Percentiles rank a stretch among this genome's conserved stretches.
Conservation (phyloP, 2,329 filamentous ascomycete species). For the Blastomyces gilchristii region DNA sequence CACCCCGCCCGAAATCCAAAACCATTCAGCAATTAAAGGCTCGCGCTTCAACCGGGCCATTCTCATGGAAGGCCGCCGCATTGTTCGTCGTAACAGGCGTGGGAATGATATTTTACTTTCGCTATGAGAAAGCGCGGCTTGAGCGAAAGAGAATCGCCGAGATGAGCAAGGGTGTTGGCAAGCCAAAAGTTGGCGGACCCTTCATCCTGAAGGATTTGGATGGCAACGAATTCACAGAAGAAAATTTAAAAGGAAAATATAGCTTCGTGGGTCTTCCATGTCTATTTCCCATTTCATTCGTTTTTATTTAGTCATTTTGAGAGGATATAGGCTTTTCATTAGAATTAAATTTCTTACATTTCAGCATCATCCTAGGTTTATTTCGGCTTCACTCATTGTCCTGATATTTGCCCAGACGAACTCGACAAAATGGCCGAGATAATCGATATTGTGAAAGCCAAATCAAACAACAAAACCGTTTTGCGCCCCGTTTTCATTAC, state of each 20-base stretch:
- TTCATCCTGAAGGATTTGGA: slow-evolving; percentile 77
- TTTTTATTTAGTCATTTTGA: background rate
- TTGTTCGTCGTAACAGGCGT: slow-evolving; percentile 73
- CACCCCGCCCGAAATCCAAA: slow-evolving; percentile 21
- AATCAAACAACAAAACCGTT: slow-evolving; percentile 30
- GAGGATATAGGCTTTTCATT: background rate
- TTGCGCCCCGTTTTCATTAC: slow-evolving; percentile 77
- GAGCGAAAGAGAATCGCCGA: slow-evolving; percentile 81
- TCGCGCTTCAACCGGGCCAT: slow-evolving; percentile 48
- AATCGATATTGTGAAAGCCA: slow-evolving; percentile 56
- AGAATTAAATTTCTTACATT: too few species aligned
- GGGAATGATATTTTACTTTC: slow-evolving; percentile 80
- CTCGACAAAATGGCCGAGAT: slow-evolving; percentile 98
- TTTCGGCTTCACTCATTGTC: slow-evolving; percentile 97
- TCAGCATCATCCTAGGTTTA: slow-evolving; percentile 55
- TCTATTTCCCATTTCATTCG: background rate
- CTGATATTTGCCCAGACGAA: slow-evolving; percentile 97
- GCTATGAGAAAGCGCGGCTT: slow-evolving; percentile 84
- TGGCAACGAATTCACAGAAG: slow-evolving; percentile 64
- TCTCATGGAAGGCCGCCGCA: slow-evolving; percentile 82
- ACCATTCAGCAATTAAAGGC: slow-evolving; percentile 34
- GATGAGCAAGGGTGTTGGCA: slow-evolving; percentile 83
- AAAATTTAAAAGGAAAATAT: slow-evolving; percentile 80
- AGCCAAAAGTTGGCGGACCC: slow-evolving; percentile 81
- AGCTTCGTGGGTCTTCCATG: slow-evolving; percentile 32